Base-by-base conservation (phyloP, 352 stramenopile genomes). In the Aphanomyces euteiches region DNA sequence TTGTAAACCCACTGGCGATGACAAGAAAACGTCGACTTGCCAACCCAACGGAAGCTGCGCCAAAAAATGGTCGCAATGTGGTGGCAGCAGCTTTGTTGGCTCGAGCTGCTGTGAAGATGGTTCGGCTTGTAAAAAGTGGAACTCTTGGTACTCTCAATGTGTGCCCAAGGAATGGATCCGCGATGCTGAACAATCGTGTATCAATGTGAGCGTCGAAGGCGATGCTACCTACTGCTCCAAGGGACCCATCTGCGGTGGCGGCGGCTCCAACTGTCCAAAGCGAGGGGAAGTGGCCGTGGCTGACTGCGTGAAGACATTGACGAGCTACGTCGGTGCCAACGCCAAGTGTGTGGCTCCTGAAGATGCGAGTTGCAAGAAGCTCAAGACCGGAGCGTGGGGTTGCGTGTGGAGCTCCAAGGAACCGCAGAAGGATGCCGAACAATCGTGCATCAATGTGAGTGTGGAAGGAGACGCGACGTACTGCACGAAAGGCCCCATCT, bases 351-450 rank as follows among this genome's bases (percentile, higher is more conserved):
- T 87, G 3, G 78, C 80, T 21, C 81, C 79, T 37, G 61, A 78
- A n/a, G 74, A 90, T 45, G 80, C 81, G 0, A 61, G 71, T 43
- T 91, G 81, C 56, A 37, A 67, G n/a, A 89, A 83, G 76, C 84
- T 90, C 63, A 78, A 84, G 64, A 90, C 43, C 1, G 43, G 43
- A 1, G 43, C 43, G 10, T n/a, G 43, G 10, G 43, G 43, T n/a
- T 50, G 43, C 17, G 43, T 50, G 2, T 50, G 43, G 43, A 50
- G 1, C 10, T 50, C 43, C 1, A 12, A n/a, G 10, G 43, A n/a
- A n/a, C 10, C 43, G 10, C 10, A 50, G 43, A 50, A 50, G 43
- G 43, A 50, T n/a, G 43, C 43, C 2, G 43, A 50, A 50, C 10
- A 12, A 50, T 12, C 43, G 43, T 28, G 28, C 28, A 28, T 28